Conservation (phyloP, 2,329 filamentous ascomycete genomes). For the Colletotrichum incanum region DNA sequence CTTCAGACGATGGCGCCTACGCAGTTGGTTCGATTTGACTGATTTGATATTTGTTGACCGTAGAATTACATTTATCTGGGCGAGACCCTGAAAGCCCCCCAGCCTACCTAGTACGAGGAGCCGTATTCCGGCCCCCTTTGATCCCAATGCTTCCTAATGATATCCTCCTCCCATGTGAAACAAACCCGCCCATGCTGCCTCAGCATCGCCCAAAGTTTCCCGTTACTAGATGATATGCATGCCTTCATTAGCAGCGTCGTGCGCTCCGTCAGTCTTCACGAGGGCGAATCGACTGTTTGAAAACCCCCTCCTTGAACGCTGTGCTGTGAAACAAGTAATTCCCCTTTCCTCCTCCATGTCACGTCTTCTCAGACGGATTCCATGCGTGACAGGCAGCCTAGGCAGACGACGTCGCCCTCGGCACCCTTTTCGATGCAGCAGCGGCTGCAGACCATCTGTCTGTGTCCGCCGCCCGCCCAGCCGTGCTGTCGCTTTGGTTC, state of each 20-base stretch:
- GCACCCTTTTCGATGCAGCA: constrained; percentile 78
- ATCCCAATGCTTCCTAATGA: constrained; percentile 10
- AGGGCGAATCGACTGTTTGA: not conserved
- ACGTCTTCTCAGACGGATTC: constrained; percentile 53
- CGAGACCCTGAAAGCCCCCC: constrained; percentile 4
- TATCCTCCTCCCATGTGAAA: constrained; percentile 15
- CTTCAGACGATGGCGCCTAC: not conserved
- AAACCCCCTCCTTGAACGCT: constrained; percentile 13
- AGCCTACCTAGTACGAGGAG: constrained; percentile 7
- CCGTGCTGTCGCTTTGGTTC: constrained; percentile 44
- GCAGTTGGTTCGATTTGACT: not conserved
- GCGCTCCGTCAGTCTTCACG: constrained; percentile 1
- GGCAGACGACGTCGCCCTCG: constrained; percentile 77
- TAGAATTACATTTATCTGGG: constrained; percentile 32
- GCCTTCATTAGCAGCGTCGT: constrained; percentile 40
- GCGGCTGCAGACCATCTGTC: constrained; percentile 73
- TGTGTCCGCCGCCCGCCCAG: constrained; percentile 63
- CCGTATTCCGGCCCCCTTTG: not conserved
- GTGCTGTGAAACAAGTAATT: constrained; percentile 10
- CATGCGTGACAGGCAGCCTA: constrained; percentile 71
- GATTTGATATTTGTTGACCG: constrained; percentile 6
- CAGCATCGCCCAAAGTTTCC: constrained; percentile 22
- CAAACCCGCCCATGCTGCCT: constrained; percentile 25
- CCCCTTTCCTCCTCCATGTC: not conserved
- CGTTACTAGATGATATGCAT: constrained; percentile 26